A percentile compares a stretch with the other conserved stretches of the same genome.
phyloP scores from a whole-genome alignment of 176 grass and related monocot species.

The Pharus latifolius region DNA sequence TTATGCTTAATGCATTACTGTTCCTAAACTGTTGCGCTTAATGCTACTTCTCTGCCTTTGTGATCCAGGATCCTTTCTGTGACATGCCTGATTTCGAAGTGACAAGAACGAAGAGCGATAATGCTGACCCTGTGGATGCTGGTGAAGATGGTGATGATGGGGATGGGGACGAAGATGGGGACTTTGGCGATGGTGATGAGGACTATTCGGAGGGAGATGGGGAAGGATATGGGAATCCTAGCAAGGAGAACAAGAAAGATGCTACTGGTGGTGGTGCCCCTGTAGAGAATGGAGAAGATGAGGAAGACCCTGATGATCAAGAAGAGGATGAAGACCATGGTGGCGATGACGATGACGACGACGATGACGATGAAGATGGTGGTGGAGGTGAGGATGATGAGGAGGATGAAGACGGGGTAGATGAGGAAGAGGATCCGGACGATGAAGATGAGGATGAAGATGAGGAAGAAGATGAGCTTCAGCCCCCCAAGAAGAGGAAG shows the following conservation, averaged over 20 bases:
- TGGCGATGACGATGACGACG: neutral
- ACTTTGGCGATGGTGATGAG: neutral
- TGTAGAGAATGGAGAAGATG: neutral
- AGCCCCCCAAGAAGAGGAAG: neutral
- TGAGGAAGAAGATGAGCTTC: neutral
- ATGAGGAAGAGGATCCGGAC: neutral
- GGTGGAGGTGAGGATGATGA: neutral
- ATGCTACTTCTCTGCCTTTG: too few species aligned
- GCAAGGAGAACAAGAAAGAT: neutral
- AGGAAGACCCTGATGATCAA: neutral
- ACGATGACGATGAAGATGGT: neutral
- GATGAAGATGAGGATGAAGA: conserved; percentile 5
- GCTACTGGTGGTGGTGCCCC: neutral
- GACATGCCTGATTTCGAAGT: neutral
- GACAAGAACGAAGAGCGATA: neutral
- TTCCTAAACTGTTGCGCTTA: too few species aligned
- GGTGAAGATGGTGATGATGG: neutral
- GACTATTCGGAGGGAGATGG: neutral
- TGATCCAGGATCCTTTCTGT: neutral
- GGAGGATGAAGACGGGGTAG: neutral
- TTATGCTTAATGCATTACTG: too few species aligned
- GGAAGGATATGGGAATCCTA: neutral
- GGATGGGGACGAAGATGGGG: neutral
- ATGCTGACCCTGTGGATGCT: neutral
- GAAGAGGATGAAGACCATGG: neutral